These are phyloP conservation scores for Colletotrichum chlorophyti DNA, from an alignment of 2,329 filamentous ascomycete species.

Conservation along the genomic window DNA sequence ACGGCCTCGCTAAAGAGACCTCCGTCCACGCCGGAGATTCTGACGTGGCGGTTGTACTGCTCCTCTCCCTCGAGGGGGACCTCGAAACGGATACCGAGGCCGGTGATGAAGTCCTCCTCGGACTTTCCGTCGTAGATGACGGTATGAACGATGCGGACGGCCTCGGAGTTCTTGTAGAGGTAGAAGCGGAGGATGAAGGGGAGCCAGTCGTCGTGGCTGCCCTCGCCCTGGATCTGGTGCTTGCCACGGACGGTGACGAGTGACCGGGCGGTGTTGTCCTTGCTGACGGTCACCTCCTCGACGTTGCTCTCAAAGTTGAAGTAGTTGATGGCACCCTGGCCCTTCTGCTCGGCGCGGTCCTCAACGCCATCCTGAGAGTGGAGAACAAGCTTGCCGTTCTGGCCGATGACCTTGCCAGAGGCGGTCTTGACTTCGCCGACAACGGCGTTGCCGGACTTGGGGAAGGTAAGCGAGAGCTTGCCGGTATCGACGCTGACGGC, in stretches of 20 bases:
- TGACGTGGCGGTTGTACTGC: conserved; percentile 64
- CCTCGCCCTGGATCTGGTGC: conserved; percentile 39
- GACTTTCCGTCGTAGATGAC: conserved; percentile 61
- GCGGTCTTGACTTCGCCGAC: conserved; percentile 47
- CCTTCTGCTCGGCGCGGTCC: conserved; percentile 46
- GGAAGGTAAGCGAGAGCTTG: conserved; percentile 48
- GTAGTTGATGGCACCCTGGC: conserved; percentile 44
- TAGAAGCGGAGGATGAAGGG: conserved; percentile 65
- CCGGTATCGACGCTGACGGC: conserved; percentile 51
- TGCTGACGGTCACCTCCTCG: conserved; percentile 55
- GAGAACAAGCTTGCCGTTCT: conserved; percentile 58
- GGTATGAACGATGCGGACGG: conserved; percentile 61
- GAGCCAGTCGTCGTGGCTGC: conserved; percentile 54
- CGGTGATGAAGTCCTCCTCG: conserved; percentile 57
- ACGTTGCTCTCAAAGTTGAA: conserved; percentile 57
- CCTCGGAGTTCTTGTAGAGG: conserved; percentile 62
- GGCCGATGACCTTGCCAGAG: conserved; percentile 49
- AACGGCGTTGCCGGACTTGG: conserved; percentile 48
- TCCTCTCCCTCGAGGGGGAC: conserved; percentile 60
- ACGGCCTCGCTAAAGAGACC: conserved; percentile 65
- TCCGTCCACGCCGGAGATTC: conserved; percentile 60
- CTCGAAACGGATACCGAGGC: conserved; percentile 60
- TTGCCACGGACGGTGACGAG: conserved; percentile 53
- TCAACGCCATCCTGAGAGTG: conserved; percentile 56
- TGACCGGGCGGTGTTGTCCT: conserved; percentile 48